Base-by-base conservation (phyloP, 306 rosid species). In the Quillaja saponaria region DNA sequence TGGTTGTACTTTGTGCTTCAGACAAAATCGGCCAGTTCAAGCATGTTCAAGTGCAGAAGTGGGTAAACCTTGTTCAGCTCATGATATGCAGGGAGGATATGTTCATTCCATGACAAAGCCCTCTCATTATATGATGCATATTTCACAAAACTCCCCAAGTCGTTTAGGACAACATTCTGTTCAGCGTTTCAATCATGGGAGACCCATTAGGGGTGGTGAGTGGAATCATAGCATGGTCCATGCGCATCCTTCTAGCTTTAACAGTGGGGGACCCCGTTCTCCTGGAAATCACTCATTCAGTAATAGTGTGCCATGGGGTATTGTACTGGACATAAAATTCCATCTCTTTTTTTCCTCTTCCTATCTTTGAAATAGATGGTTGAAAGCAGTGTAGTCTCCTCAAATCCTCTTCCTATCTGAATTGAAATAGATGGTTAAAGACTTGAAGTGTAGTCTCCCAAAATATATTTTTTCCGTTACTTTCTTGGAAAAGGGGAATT, bases 281-380 rank as follows among this genome's bases (percentile, higher is more conserved):
- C 88, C 96, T 10, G 90, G 95, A 85, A 82, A 59, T 75, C 80
- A 72, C 70, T 76, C 95, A 66, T 76, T 80, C 69, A 66, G 68
- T 80, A 83, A 75, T 63, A 82, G 77, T 71, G 74, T 80, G 81
- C 12, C 95, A 71, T 94, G 99, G 99, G 99, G 99, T 94, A 86
- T 68, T 72, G 10, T 61, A 58, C 57, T 75, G 17, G 47, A 75
- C 47, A n/a, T 63, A 52, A 14, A 18, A 41, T 40, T 58, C 37
- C 52, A 25, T 55, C 68, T 19, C 19, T 17, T 37, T 78, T 58
- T 71, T 46, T 50, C 55, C 55, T 51, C 48, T 40, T 42, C 17
- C 39, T 54, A 34, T 10, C 20, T 47, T 35, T 34, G 42, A 6
- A 42, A 12, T 13, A 25, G 31, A 25, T 25, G 13, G 13, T 42